phyloP scores from a whole-genome alignment of 2,329 filamentous ascomycete genomes.

The Xylaria sp. region DNA sequence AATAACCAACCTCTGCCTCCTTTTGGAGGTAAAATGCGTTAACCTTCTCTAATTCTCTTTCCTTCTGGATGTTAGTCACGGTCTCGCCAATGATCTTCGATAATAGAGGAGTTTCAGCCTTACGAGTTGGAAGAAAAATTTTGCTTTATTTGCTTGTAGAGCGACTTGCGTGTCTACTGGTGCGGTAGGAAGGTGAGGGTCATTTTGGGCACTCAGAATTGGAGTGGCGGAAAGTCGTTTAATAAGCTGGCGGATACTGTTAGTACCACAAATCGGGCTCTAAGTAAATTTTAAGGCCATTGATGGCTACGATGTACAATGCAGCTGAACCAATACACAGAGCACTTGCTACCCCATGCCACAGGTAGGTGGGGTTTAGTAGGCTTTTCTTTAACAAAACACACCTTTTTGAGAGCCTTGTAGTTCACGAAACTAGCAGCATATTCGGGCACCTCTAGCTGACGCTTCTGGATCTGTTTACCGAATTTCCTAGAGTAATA shows the following conservation, averaged over 20 bases:
- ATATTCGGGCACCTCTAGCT: conserved; percentile 99
- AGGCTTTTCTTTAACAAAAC: conserved; percentile 38
- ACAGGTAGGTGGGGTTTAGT: not conserved
- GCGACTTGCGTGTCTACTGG: conserved; percentile 83
- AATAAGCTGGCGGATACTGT: conserved; percentile 77
- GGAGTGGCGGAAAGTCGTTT: conserved; percentile 96
- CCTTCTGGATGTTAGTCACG: conserved; percentile 67
- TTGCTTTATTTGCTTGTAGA: conserved; percentile 95
- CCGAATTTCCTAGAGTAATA: conserved; percentile 87
- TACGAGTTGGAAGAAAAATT: conserved; percentile 98
- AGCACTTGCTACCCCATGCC: conserved; percentile 23
- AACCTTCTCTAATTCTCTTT: conserved; percentile 97
- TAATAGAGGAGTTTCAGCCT: conserved; percentile 47
- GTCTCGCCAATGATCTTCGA: conserved; percentile 4
- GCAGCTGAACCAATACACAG: conserved; percentile 26
- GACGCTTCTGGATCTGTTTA: conserved; percentile 98
- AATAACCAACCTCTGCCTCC: conserved; percentile 83
- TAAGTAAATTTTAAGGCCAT: not conserved
- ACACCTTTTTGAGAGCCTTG: conserved; percentile 97
- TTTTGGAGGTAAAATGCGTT: conserved; percentile 98
- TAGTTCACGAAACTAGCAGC: conserved; percentile 99
- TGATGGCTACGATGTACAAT: conserved; percentile 32
- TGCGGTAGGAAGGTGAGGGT: conserved; percentile 60
- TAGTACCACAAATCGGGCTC: conserved; percentile 41
- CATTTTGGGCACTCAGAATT: conserved; percentile 80